Conservation (phyloP, 2,329 filamentous ascomycete genomes). For the Aspergillus tubingensis region DNA sequence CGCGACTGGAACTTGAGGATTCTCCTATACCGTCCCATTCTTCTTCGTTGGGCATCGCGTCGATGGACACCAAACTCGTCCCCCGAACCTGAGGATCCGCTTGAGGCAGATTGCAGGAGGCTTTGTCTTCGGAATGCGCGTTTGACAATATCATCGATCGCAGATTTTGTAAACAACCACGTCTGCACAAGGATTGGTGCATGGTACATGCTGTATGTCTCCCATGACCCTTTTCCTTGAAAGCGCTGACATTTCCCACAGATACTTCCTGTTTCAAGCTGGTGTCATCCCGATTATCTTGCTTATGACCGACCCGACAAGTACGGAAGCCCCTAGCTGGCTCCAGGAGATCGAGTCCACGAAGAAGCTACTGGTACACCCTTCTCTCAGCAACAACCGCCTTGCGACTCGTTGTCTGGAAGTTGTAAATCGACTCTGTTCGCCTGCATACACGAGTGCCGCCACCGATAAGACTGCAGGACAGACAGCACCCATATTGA, state of each 20-base stretch:
- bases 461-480: constrained; percentile 18
- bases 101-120: constrained; percentile 41
- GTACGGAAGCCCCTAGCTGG: constrained; percentile 38
- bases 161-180: constrained; percentile 43
- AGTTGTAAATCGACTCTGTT: constrained; percentile 42
- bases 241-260: constrained; percentile 8
- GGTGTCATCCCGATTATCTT: constrained; percentile 47
- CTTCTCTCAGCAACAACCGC: constrained; percentile 41
- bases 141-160: constrained; percentile 45
- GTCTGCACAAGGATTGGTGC: constrained; percentile 44
- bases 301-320: constrained; percentile 45
- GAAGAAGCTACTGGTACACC: constrained; percentile 41
- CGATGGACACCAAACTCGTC: constrained; percentile 35
- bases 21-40: constrained; percentile 46
- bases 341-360: constrained; percentile 45
- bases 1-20: constrained; percentile 48
- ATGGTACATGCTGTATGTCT: constrained; percentile 47
- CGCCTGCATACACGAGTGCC: constrained; percentile 30
- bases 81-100: constrained; percentile 34
- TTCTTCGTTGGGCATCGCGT: constrained; percentile 44
- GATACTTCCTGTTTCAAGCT: constrained; percentile 51
- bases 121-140: constrained; percentile 45
- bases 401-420: constrained; percentile 43
- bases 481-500: constrained; percentile 29
- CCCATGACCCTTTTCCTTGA: neutral